Base-by-base conservation (phyloP, 176 grass and related monocot genomes). In the Poa annua region DNA sequence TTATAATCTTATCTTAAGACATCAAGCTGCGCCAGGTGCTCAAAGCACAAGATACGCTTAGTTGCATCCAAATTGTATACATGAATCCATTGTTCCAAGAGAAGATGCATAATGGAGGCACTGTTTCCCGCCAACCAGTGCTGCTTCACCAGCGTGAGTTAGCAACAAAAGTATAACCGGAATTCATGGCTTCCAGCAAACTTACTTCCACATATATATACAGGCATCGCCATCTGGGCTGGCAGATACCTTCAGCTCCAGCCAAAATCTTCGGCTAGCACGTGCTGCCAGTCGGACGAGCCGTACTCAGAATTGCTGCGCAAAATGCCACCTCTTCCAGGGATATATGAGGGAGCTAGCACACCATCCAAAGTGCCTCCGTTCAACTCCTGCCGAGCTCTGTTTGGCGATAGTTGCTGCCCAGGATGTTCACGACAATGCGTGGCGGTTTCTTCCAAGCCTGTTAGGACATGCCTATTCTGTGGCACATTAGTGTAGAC, bases 231-330 rank as follows among this genome's bases (percentile, higher is more conserved):
- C 66, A 73, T 49, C 70, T 41, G 63, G 21, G 9, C 41, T 45
- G 1, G 10, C 45, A 83, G 49, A 62, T 69, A 67, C 22, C 48
- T 68, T 83, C 41, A 84, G 80, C 75, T 79, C 81, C 80, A 83
- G 13, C 38, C 38, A 0, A 53, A 66, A 85, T 91, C 89, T 62
- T 91, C 81, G 38, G 71, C 49, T 41, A 78, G 71, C 77, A 88
- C 85, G 56, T 85, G 85, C 64, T 81, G 85, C 81, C 89, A 84
- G 8, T 91, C 89, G 3, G 71, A 91, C 17, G 64, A 88, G 42
- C 80, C 67, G 22, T 86, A 80, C 21, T 83, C 75, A 1, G 39
- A 67, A 50, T 60, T 83, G n/a, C 57, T 32, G 47, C 2, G 17
- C 21, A 34, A 67, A 83, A 86, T 74, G 66, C 24, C 14, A 13